Evolutionary conservation across 371 early-diverging fungal species (phyloP), one percentile per base, ranked within the genome.

Genomic region (Vairimorpha ceranae): DNA sequence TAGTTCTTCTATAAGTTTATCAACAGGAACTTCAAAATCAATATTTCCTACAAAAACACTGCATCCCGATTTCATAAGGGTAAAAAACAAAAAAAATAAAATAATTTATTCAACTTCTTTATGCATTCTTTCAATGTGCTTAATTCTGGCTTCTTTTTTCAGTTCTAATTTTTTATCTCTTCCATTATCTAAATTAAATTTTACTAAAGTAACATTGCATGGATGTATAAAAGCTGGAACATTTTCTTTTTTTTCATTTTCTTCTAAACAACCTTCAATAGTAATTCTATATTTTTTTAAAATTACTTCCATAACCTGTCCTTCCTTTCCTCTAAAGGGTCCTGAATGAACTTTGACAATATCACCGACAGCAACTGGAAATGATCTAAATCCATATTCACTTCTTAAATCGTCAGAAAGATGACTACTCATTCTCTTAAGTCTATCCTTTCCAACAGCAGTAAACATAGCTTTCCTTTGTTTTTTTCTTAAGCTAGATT

Each of bases 11-110:
- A 85, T 77, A 54, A 85, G 56, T 33, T 77, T 71, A 23, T 79
- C 76, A 65, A 83, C 85, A 8, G 80, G 70, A n/a, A 84, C 67
- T 12, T 84, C 83, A 72, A 84, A 85, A 59, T 83, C 84, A 21
- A 85, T 83, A 66, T 85, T 85, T 52, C 85, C 84, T 21, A 85
- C 84, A 79, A 83, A 85, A 2, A 85, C 83, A 33, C 76, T 82
- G 63, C 84, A 82, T 54, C 85, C 83, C 38, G 70, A 65, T 48
- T 77, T 78, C 82, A 82, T 82, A 76, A 74, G 77, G 41, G 41
- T 30, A 38, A 43, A 48, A 14, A 23, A 52, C 6, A 8, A 32
- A 51, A 0, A 7, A 6, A 17, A 3, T 46, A 14, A 25, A 23
- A 58, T 27, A 58, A 21, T 61, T 17, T 70, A 19, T 59, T 66